These are phyloP conservation scores for Sporothrix curviconia DNA, from an alignment of 2,329 filamentous ascomycete genomes.

Conservation along the genomic window DNA sequence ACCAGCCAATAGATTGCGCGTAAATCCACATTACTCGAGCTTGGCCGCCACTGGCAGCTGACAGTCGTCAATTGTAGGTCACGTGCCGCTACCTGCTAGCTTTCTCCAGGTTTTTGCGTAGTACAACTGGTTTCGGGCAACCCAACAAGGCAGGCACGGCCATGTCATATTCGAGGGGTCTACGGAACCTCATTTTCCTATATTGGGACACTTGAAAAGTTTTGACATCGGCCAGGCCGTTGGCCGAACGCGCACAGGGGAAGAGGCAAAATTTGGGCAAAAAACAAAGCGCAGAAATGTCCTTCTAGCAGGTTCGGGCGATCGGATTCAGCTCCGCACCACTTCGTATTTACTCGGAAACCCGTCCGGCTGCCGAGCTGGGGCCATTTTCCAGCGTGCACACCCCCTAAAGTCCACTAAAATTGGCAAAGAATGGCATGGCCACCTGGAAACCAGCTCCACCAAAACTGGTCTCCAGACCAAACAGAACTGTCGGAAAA, in stretches of 20 bases:
- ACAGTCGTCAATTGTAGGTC: background rate
- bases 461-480: conserved; percentile 17
- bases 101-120: background rate
- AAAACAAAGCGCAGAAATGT: too few relatives aligned
- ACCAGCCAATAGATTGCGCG: conserved; percentile 6
- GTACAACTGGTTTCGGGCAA: background rate
- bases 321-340: conserved; percentile 16
- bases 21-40: background rate
- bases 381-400: background rate
- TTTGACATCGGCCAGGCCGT: background rate
- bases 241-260: background rate
- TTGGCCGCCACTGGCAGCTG: too few relatives aligned
- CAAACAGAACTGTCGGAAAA: conserved; percentile 17
- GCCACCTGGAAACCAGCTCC: background rate
- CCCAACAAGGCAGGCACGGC: background rate
- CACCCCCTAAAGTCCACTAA: background rate
- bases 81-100: conserved; percentile 2
- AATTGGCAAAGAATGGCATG: background rate
- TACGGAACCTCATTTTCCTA: background rate
- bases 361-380: conserved; percentile 17
- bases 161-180: background rate
- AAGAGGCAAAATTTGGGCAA: background rate
- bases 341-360: conserved; percentile 22
- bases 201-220: background rate
- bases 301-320: conserved; percentile 13